Evolutionary conservation across 257 asterid genomes (phyloP), one percentile per base, ranked within the genome.

Genomic region (Plantago elongata): DNA sequence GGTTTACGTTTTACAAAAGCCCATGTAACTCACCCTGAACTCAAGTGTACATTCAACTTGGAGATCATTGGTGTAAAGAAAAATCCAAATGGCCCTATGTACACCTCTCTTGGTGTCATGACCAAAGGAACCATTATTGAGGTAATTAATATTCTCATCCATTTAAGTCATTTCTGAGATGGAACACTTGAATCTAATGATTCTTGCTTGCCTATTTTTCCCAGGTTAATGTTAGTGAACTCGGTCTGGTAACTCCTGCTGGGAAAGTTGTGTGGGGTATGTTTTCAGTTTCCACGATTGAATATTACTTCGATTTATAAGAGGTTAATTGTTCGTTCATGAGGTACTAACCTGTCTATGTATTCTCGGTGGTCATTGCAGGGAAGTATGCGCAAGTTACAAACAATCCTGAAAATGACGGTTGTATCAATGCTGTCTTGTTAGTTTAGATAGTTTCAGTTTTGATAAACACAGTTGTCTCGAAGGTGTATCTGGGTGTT

Each of bases 181-280:
- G 13, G 5, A 4, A 13, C 12, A 45, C 42, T 45, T 13, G 11
- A 52, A 47, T 30, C 52, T 66, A 9, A 52, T 63, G 49, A 34
- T 50, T 18, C 63, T 13, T 14, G 46, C 37, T 7, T 61, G 65
- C 59, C 54, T 59, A 27, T 65, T 38, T 64, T 58, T 62, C 74
- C 58, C 74, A 90, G 98, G 98, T 90, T 45, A 90, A 90, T 69
- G 86, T 81, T 44, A 91, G 98, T 51, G 98, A 91, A 65, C 94
- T 88, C 48, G 98, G 98, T 65, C 90, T 91, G 29, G 98, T 91
- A 17, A 91, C 98, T 37, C 98, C 98, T 63, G 96, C 93, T 13
- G 98, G 98, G 40, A 91, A 91, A 80, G 95, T 91, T 66, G 96
- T 91, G 3, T 91, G 96, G 96, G 98, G 98, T 91, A 81, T 22